These are phyloP conservation scores for Colletotrichum sp. DNA, from an alignment of 2,329 filamentous ascomycete species.

Conservation along the genomic window DNA sequence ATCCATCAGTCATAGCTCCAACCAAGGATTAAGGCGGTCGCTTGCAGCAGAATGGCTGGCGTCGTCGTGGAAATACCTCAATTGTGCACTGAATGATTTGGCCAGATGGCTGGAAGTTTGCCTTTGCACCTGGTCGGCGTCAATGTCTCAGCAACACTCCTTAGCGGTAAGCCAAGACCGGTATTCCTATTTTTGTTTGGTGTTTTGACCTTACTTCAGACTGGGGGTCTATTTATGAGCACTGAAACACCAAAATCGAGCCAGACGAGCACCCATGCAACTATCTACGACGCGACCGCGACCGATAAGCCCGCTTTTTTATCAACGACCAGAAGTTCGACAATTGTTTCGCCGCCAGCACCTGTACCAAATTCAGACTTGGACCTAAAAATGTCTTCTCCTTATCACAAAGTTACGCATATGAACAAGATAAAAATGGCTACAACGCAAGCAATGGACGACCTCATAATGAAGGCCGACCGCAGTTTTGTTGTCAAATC, in stretches of 20 bases:
- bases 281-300: neutral
- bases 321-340: neutral
- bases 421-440: neutral
- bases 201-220: neutral
- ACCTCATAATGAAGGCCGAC: neutral
- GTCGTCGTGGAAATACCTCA: neutral
- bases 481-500: neutral
- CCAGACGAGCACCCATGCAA: neutral
- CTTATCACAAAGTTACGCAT: neutral
- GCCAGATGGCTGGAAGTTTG: neutral
- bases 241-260: neutral
- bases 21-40: neutral
- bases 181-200: neutral
- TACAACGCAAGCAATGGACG: rapidly evolving
- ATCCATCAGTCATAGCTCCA: neutral
- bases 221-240: neutral
- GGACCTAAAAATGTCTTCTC: neutral
- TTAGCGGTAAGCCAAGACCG: neutral
- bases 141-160: neutral
- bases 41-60: neutral
- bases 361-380: neutral
- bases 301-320: neutral
- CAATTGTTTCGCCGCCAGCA: neutral
- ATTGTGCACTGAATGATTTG: neutral
- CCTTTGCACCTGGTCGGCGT: neutral